Conservation (phyloP, 2,329 filamentous ascomycete genomes). For the Talaromyces sp. region DNA sequence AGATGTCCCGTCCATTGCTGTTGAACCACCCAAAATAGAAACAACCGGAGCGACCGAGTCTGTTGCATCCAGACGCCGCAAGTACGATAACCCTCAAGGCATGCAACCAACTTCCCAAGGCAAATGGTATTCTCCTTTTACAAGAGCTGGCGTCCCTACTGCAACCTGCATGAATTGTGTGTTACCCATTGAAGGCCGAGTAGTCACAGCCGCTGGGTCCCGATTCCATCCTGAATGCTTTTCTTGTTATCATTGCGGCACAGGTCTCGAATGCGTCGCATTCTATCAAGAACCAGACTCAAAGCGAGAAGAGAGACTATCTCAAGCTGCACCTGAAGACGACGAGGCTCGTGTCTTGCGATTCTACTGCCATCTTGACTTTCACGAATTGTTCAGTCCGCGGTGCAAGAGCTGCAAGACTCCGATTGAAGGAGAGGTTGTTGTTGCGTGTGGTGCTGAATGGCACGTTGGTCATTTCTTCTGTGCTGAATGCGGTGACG, state of each 20-base stretch:
- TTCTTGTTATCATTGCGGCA: slow-evolving; percentile 80
- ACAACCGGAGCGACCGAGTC: slow-evolving; percentile 21
- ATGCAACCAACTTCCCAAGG: slow-evolving; percentile 39
- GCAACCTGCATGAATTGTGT: slow-evolving; percentile 81
- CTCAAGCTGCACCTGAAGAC: slow-evolving; percentile 61
- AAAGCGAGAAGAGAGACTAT: slow-evolving; percentile 66
- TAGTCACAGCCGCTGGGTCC: slow-evolving; percentile 75
- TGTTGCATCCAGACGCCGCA: slow-evolving; percentile 20
- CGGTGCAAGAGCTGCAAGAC: slow-evolving; percentile 95
- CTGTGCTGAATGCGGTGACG: slow-evolving; percentile 94
- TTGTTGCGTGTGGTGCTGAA: slow-evolving; percentile 88
- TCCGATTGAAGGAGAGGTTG: slow-evolving; percentile 90
- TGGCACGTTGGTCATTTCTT: slow-evolving; percentile 99
- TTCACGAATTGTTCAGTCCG: slow-evolving; percentile 89
- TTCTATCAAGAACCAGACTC: slow-evolving; percentile 88
- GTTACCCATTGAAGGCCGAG: slow-evolving; percentile 81
- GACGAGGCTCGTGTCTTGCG: slow-evolving; percentile 62
- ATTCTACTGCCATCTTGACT: slow-evolving; percentile 98
- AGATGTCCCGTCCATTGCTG: slow-evolving; percentile 38
- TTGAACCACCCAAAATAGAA: slow-evolving; percentile 18
- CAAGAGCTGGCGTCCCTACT: slow-evolving; percentile 54
- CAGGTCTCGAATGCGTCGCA: slow-evolving; percentile 86
- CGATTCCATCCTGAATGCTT: slow-evolving; percentile 96
- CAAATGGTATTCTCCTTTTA: slow-evolving; percentile 37
- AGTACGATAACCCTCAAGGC: slow-evolving; percentile 28